phyloP scores from a whole-genome alignment of 164 flowering plant species.

The Magnolia changhungtana region DNA sequence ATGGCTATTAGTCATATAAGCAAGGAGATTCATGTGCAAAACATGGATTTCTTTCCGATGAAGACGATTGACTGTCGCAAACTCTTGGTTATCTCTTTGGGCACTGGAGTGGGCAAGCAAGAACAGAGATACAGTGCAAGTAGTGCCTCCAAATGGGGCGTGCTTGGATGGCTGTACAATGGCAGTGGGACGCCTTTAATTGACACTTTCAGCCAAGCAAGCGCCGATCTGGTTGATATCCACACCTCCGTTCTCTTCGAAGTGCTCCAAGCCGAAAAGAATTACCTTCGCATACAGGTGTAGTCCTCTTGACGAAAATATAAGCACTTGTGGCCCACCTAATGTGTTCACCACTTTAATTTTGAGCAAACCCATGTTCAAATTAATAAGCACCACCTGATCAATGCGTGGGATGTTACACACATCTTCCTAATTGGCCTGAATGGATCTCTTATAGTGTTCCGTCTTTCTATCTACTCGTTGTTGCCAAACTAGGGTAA shows the following conservation, averaged over 20 bases:
- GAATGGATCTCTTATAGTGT: neutral
- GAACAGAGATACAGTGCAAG: slow-evolving; percentile 37
- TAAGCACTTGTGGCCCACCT: neutral
- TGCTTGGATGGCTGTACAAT: slow-evolving; percentile 39
- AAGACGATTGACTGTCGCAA: slow-evolving; percentile 28
- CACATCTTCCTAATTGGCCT: neutral
- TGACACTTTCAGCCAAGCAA: slow-evolving; percentile 36
- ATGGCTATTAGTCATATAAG: slow-evolving; percentile 34
- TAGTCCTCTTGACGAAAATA: neutral
- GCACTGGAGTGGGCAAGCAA: slow-evolving; percentile 39
- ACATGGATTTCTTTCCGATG: slow-evolving; percentile 14
- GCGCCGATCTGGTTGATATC: slow-evolving; percentile 57
- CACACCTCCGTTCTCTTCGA: slow-evolving; percentile 46
- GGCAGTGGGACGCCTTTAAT: slow-evolving; percentile 38
- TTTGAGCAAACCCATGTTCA: neutral
- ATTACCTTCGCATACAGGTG: slow-evolving; percentile 59
- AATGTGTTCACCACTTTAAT: neutral
- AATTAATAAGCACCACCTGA: too few relatives aligned
- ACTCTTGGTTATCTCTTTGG: slow-evolving; percentile 46
- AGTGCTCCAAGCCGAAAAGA: slow-evolving; percentile 24
- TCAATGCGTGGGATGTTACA: neutral
- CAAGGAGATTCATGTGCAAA: slow-evolving; percentile 25
- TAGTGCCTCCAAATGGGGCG: slow-evolving; percentile 42
- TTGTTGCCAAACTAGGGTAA: neutral
- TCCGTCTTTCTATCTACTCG: neutral